Percentiles rank a stretch among this genome's conserved stretches.
These are phyloP conservation scores for Curvularia hawaiiensis DNA, from an alignment of 2,329 filamentous ascomycete species.

Conservation along the genomic window DNA sequence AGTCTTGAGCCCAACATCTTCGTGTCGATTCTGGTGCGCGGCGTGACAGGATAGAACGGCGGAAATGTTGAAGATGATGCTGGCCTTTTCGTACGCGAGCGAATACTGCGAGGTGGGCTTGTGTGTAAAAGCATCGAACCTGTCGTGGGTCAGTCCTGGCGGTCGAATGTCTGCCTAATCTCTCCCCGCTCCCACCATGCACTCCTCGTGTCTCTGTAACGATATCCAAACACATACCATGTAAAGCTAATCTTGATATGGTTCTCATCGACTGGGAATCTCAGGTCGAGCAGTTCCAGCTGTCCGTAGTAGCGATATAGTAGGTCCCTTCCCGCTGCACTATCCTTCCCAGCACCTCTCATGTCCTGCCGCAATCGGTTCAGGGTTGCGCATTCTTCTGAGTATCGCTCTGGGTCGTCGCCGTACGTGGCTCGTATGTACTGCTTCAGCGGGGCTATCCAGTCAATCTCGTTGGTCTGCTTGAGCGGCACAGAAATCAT, in stretches of 20 bases:
- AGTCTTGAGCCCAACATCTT: constrained; percentile 92
- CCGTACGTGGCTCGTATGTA: constrained; percentile 95
- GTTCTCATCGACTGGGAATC: constrained; percentile 97
- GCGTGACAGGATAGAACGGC: constrained; percentile 96
- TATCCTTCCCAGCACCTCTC: constrained; percentile 96
- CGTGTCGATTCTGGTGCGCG: constrained; percentile 86
- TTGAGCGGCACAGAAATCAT: constrained; percentile 96
- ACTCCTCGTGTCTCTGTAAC: neutral
- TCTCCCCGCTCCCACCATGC: neutral
- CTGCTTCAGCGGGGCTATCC: constrained; percentile 86
- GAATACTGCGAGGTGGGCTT: constrained; percentile 98
- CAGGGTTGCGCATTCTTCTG: constrained; percentile 91
- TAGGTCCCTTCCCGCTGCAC: constrained; percentile 88
- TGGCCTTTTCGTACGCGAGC: constrained; percentile 96
- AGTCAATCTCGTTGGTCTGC: constrained; percentile 97
- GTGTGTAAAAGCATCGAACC: constrained; percentile 99
- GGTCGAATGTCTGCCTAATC: neutral
- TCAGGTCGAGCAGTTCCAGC: constrained; percentile 88
- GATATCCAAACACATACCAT: constrained; percentile 65
- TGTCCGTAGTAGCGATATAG: constrained; percentile 98
- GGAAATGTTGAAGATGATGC: constrained; percentile 99
- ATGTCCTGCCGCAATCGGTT: constrained; percentile 97
- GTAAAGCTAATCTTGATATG: constrained; percentile 99
- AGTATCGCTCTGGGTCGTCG: constrained; percentile 94
- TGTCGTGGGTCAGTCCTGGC: constrained; percentile 49